Conservation (phyloP, 352 stramenopile species). For the Albugo candida region DNA sequence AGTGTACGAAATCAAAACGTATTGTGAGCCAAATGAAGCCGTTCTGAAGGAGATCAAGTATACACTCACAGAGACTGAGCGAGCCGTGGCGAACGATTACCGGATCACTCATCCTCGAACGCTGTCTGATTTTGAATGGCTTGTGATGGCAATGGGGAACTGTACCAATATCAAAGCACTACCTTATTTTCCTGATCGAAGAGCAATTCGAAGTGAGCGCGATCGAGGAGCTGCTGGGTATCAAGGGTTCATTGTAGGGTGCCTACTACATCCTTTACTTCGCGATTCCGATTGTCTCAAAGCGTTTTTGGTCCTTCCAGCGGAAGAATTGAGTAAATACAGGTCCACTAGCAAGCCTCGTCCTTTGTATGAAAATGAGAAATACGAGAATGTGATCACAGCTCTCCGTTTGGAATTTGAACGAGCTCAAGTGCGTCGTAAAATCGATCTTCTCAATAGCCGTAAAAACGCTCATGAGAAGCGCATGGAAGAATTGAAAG, state of each 20-base stretch:
- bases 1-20: slow-evolving; percentile 55
- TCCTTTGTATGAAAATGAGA: slow-evolving; percentile 53
- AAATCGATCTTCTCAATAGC: slow-evolving; percentile 40
- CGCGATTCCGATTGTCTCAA: slow-evolving; percentile 65
- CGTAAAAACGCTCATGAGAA: slow-evolving; percentile 54
- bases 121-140: slow-evolving; percentile 70
- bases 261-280: slow-evolving; percentile 59
- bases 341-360: slow-evolving; percentile 38
- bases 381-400: slow-evolving; percentile 63
- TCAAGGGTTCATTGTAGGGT: slow-evolving; percentile 65
- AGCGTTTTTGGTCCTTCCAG: slow-evolving; percentile 57
- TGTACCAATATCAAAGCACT: slow-evolving; percentile 65
- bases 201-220: slow-evolving; percentile 21
- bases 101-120: slow-evolving; percentile 39
- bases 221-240: slow-evolving; percentile 27
- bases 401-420: slow-evolving; percentile 64
- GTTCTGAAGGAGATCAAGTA: slow-evolving; percentile 31
- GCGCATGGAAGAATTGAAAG: slow-evolving; percentile 38
- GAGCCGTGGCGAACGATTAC: slow-evolving; percentile 63
- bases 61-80: slow-evolving; percentile 30
- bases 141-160: slow-evolving; percentile 51
- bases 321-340: slow-evolving; percentile 50
- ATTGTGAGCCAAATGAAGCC: slow-evolving; percentile 49
- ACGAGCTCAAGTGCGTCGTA: slow-evolving; percentile 66
- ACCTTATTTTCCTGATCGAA: slow-evolving; percentile 60